Conservation (phyloP, 495 filamentous ascomycete genomes). For the Penicillium parvum region DNA sequence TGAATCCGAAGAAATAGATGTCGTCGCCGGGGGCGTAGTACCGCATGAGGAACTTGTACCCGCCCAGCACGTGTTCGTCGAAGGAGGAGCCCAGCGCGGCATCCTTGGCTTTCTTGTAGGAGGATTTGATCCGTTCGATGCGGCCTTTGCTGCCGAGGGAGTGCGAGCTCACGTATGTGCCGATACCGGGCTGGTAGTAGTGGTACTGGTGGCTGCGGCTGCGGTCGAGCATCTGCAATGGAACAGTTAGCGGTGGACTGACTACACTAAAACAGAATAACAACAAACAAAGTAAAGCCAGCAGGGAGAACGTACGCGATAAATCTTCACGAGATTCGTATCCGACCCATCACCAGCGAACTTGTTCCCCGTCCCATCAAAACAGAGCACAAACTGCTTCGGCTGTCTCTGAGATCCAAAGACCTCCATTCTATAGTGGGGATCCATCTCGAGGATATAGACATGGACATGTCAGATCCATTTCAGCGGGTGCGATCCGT, state of each 20-base stretch:
- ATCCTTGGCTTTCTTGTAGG: constrained; percentile 76
- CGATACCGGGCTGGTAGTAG: constrained; percentile 63
- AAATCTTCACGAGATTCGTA: constrained; percentile 87
- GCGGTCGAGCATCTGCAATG: constrained; percentile 50
- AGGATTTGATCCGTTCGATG: constrained; percentile 60
- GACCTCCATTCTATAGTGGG: not conserved
- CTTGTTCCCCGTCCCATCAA: constrained; percentile 86
- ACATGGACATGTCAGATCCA: not conserved
- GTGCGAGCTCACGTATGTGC: constrained; percentile 68
- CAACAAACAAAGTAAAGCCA: no score
- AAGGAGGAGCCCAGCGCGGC: constrained; percentile 78
- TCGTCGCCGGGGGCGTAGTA: constrained; percentile 74
- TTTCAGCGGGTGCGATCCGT: not conserved
- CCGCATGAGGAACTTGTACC: constrained; percentile 82
- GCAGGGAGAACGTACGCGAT: constrained; percentile 33
- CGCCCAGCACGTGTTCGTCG: constrained; percentile 73
- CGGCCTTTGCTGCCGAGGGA: constrained; percentile 59
- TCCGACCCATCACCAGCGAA: constrained; percentile 73
- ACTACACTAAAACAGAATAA: no score
- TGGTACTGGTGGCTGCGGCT: constrained; percentile 41
- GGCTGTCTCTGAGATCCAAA: constrained; percentile 12
- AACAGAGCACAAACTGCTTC: constrained; percentile 68
- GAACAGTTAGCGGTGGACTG: not conserved
- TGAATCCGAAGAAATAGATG: constrained; percentile 79
- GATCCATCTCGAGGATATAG: not conserved